Base-by-base conservation (phyloP, 202 grass and related monocot species). In the Brachypodium distachyon region DNA sequence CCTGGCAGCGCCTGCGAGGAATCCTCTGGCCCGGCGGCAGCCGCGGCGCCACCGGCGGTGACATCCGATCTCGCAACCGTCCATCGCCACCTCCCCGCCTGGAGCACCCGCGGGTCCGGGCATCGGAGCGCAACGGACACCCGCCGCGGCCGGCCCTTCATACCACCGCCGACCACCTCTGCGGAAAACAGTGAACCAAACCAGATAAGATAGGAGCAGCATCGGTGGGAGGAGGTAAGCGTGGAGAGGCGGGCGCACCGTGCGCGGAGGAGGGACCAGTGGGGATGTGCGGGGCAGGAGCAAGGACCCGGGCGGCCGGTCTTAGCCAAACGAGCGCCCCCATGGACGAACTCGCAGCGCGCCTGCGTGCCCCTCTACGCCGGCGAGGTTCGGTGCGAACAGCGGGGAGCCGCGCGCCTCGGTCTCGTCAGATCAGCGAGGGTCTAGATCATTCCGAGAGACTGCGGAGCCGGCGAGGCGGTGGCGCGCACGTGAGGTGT, bases 1-100 rank as follows among this genome's bases (percentile, higher is more conserved):
- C 94, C 94, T 92, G 89, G 64, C 9, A 92, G 23, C 7, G 43
- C 19, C 49, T 1, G 28, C 12, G 86, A 62, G 42, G 86, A 70
- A 73, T 80, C 81, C 68, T 69, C 79, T 0, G 76, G 16, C n/a
- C n/a, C n/a, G 9, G 77, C 55, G 1, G 72, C 76, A 1, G 82
- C 48, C n/a, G 73, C 21, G 9, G 91, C 64, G 1, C 63, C 63
- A 18, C 44, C 55, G 17, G 82, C 81, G 4, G 73, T 36, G 39
- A 70, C 72, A 27, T 81, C 82, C 23, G 87, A 85, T 48, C 89
- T 86, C 41, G 58, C 62, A 29, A 78, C 61, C 72, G 82, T 81
- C 50, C 71, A 61, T 41, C 36, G 81, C 77, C 67, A 59, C 60
- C 71, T 83, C 69, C 47, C 49, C 52, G 56, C 49, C 27, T 19